Evolutionary conservation across 2,329 filamentous ascomycete genomes (phyloP), one percentile per base, ranked within the genome.

Genomic region (Xylaria sp.): DNA sequence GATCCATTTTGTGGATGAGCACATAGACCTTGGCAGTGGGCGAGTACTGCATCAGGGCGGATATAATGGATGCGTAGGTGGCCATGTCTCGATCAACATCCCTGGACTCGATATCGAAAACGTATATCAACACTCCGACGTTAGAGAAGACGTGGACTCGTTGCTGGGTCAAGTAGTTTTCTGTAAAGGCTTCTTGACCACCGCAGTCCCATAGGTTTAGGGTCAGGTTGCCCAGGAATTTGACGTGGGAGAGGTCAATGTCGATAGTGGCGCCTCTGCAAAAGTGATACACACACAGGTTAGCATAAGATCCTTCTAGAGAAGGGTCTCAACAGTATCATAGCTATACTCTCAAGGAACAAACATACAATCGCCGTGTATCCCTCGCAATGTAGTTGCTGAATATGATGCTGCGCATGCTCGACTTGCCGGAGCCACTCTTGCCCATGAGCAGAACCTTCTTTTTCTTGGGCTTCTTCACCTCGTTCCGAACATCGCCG

Each of bases 201-300:
- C 96, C 96, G 80, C 96, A 99, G 82, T 99, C 96, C 96, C 96
- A 99, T 20, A 99, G 88, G 82, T 99, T 98, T 76, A 99, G 88
- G 63, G 96, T 98, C 63, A 99, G 86, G 81, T 98, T 98, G 63
- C 96, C 96, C 83, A 99, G 92, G 84, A 99, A 99, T 81, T 97
- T 97, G 82, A 98, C 96, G 83, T 98, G 96, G 71, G 94, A 98
- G 77, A 98, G 92, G 82, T 99, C 96, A 70, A 99, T 96, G 80
- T 99, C 96, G 79, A 99, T 98, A 13, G 96, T 99, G 1, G 96
- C 96, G 74, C 96, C 96, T 65, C 87, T 89, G 60, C 41, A 13
- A 20, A 32, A 4, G 41, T 34, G 8, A 25, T n/a, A n/a, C 1
- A 32, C 15, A 37, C 8, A 48, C 4, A 18, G 8, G 32, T 68